Conservation (phyloP, 2,329 filamentous ascomycete genomes). For the Sarocladium brachiariae region DNA sequence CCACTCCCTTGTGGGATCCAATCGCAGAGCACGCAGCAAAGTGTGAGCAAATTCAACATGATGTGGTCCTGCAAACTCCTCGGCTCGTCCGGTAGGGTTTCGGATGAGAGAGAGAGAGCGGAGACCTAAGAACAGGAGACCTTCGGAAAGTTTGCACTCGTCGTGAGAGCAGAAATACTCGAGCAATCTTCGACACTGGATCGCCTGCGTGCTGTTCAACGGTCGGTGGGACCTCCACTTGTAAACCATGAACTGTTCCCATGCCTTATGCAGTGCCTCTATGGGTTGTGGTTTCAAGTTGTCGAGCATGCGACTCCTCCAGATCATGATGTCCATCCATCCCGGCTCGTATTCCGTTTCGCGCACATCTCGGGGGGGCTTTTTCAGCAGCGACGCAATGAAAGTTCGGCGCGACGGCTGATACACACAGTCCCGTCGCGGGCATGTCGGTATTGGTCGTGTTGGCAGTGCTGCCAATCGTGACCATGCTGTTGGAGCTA, state of each 20-base stretch:
- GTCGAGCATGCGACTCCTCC: slow-evolving; percentile 56
- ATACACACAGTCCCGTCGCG: slow-evolving; percentile 9
- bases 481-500: slow-evolving; percentile 27
- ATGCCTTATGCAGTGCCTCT: slow-evolving; percentile 58
- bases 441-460: slow-evolving; percentile 18
- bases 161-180: slow-evolving; percentile 40
- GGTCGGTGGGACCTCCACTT: slow-evolving; percentile 40
- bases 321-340: slow-evolving; percentile 62
- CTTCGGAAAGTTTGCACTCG: slow-evolving; percentile 21
- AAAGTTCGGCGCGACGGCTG: slow-evolving; percentile 38
- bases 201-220: slow-evolving; percentile 61
- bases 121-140: slow-evolving; percentile 39
- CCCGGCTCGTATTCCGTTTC: slow-evolving; percentile 62
- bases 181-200: slow-evolving; percentile 49
- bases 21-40: slow-evolving; percentile 29
- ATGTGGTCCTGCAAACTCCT: slow-evolving; percentile 20
- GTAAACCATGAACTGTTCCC: slow-evolving; percentile 55
- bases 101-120: slow-evolving; percentile 29
- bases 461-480: slow-evolving; percentile 20
- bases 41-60: slow-evolving; percentile 41
- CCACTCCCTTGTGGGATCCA: slow-evolving; percentile 5
- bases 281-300: slow-evolving; percentile 57
- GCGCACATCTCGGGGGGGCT: slow-evolving; percentile 52
- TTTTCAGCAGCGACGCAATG: slow-evolving; percentile 52
- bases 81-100: slow-evolving; percentile 34